Conservation (phyloP, 208 protist genomes). For the Leptomonas seymouri region DNA sequence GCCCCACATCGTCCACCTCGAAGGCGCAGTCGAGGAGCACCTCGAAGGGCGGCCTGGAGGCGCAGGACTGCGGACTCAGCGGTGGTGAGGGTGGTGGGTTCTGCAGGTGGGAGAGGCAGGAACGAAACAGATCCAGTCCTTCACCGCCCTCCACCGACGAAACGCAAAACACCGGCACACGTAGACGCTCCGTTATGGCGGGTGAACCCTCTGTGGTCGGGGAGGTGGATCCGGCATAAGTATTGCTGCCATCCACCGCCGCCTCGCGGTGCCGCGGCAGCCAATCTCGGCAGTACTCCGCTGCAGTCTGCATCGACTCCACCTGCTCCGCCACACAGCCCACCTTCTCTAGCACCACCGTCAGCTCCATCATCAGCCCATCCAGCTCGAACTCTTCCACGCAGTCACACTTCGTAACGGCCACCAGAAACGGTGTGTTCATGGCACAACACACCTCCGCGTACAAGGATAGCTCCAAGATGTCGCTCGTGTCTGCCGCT, state of each 20-base stretch:
- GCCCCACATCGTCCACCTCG: constrained; percentile 85
- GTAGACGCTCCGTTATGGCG: constrained; percentile 32
- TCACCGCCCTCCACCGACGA: constrained; percentile 55
- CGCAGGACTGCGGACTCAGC: constrained; percentile 21
- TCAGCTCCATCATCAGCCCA: constrained; percentile 85
- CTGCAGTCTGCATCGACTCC: constrained; percentile 29
- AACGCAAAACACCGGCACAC: constrained; percentile 66
- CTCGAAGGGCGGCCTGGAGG: constrained; percentile 64
- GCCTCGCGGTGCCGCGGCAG: constrained; percentile 35
- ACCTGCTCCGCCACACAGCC: constrained; percentile 52
- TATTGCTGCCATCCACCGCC: constrained; percentile 35
- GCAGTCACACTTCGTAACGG: constrained; percentile 96
- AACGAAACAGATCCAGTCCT: constrained; percentile 61
- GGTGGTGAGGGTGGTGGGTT: constrained; percentile 23
- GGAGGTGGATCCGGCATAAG: background rate
- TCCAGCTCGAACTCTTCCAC: constrained; percentile 93
- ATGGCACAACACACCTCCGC: constrained; percentile 93
- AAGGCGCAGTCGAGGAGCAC: constrained; percentile 82
- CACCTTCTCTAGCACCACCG: constrained; percentile 43
- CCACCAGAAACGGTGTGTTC: constrained; percentile 90
- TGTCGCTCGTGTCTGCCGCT: constrained; percentile 44
- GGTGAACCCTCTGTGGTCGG: background rate
- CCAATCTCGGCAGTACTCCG: constrained; percentile 34
- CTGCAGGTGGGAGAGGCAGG: constrained; percentile 47
- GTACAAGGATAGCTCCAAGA: constrained; percentile 66